Percentiles rank a stretch among this genome's conserved stretches.
Evolutionary conservation across 225 moss, liverwort and hornwort species (phyloP).

Genomic region (Physcomitrellopsis africana): DNA sequence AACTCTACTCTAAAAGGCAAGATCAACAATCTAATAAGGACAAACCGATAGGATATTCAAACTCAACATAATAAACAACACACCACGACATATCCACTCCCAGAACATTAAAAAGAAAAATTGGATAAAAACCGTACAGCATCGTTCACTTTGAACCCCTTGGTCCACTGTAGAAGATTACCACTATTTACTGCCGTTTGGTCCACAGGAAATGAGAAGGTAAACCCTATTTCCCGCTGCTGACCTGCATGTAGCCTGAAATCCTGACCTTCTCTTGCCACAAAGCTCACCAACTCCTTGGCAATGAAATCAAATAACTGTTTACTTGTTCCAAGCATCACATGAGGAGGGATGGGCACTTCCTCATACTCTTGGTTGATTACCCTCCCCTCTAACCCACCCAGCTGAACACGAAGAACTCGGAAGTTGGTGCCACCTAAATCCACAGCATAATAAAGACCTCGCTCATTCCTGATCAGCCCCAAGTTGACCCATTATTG

Average conservation of each 20-base stretch:
- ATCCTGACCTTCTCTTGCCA: constrained; percentile 37
- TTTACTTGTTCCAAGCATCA: constrained; percentile 55
- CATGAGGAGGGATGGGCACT: constrained; percentile 27
- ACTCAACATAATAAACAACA: background rate
- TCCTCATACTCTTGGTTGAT: constrained; percentile 49
- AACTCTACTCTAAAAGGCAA: background rate
- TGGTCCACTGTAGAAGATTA: constrained; percentile 57
- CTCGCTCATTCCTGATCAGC: constrained; percentile 39
- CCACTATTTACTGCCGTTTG: constrained; percentile 59
- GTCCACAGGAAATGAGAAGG: constrained; percentile 66
- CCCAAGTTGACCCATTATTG: background rate
- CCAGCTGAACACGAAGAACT: constrained; percentile 55
- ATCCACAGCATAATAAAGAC: constrained; percentile 62
- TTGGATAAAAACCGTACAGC: constrained; percentile 23
- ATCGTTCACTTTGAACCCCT: constrained; percentile 59
- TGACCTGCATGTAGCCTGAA: constrained; percentile 28
- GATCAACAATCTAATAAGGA: background rate
- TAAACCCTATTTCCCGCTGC: constrained; percentile 58
- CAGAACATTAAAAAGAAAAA: too few relatives aligned
- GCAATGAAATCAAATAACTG: too few relatives aligned
- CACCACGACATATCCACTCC: background rate
- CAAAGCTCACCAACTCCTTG: constrained; percentile 31
- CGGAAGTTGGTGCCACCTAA: constrained; percentile 71
- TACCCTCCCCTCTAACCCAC: constrained; percentile 43
- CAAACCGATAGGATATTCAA: too few relatives aligned